phyloP scores from a whole-genome alignment of 441 rosid genomes.

The Euphorbia schlechtendalii region DNA sequence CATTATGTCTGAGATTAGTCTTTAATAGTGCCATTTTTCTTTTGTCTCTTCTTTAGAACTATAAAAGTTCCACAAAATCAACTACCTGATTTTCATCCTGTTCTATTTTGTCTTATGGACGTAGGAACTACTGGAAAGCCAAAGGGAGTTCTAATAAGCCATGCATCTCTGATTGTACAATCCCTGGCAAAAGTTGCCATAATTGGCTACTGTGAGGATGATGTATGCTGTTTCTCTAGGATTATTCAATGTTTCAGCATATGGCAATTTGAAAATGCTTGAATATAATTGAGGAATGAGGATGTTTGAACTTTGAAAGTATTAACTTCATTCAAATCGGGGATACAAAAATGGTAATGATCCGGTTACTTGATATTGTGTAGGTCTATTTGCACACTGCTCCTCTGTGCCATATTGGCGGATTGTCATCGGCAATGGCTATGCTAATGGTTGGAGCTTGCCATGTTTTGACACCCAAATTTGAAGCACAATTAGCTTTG shows the following conservation, averaged over 20 bases:
- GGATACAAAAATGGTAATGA: neutral
- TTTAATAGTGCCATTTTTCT: neutral
- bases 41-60: neutral
- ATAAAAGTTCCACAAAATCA: neutral
- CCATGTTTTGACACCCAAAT: constrained; percentile 74
- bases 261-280: neutral
- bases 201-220: constrained; percentile 71
- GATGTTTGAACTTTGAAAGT: neutral
- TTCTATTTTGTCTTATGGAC: constrained; percentile 15
- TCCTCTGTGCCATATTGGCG: constrained; percentile 84
- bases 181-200: constrained; percentile 78
- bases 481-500: constrained; percentile 48
- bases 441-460: constrained; percentile 85
- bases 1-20: neutral
- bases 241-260: constrained; percentile 9
- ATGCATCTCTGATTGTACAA: constrained; percentile 67
- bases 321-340: constrained; percentile 7
- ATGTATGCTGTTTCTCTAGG: constrained; percentile 47
- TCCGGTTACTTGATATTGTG: constrained; percentile 18
- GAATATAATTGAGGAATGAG: constrained; percentile 6
- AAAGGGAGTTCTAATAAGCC: constrained; percentile 73
- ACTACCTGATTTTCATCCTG: constrained; percentile 3
- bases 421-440: constrained; percentile 79
- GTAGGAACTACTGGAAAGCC: constrained; percentile 89
- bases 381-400: constrained; percentile 89